phyloP scores from a whole-genome alignment of 768 basidiomycete genomes.

The Mycena filopes region DNA sequence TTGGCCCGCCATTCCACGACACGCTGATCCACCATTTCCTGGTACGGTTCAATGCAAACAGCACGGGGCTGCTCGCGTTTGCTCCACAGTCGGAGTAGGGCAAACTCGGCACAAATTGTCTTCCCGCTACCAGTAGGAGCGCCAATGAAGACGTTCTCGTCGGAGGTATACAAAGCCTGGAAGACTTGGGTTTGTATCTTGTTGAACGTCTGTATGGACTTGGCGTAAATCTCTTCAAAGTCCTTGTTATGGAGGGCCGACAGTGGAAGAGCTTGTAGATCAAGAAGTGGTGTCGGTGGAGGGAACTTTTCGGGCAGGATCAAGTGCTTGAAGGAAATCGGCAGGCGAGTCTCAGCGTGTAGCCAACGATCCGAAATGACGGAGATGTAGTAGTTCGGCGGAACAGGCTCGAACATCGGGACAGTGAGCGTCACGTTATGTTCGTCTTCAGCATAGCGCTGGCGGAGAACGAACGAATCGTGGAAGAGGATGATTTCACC shows the following conservation, averaged over 20 bases:
- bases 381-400: constrained; percentile 98
- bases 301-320: constrained; percentile 99
- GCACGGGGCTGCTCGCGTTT: constrained; percentile 84
- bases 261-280: constrained; percentile 90
- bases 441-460: constrained; percentile 92
- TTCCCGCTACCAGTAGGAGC: constrained; percentile 98
- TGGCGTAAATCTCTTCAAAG: constrained; percentile 87
- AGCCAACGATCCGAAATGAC: constrained; percentile 96
- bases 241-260: constrained; percentile 94
- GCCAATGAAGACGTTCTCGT: constrained; percentile 96
- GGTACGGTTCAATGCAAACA: constrained; percentile 96
- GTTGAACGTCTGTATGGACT: constrained; percentile 88
- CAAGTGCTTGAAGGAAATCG: constrained; percentile 97
- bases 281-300: constrained; percentile 89
- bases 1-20: constrained; percentile 91
- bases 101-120: constrained; percentile 97
- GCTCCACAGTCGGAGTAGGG: constrained; percentile 94
- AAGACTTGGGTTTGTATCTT: constrained; percentile 99
- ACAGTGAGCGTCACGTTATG: constrained; percentile 96
- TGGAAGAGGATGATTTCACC: constrained; percentile 97
- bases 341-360: constrained; percentile 92
- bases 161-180: constrained; percentile 95
- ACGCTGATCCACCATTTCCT: constrained; percentile 95
- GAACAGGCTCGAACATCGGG: constrained; percentile 96
- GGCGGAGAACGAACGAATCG: constrained; percentile 90